These are phyloP conservation scores for Tetrastigma voinierianum DNA, from an alignment of 164 flowering plant genomes.

Conservation along the genomic window DNA sequence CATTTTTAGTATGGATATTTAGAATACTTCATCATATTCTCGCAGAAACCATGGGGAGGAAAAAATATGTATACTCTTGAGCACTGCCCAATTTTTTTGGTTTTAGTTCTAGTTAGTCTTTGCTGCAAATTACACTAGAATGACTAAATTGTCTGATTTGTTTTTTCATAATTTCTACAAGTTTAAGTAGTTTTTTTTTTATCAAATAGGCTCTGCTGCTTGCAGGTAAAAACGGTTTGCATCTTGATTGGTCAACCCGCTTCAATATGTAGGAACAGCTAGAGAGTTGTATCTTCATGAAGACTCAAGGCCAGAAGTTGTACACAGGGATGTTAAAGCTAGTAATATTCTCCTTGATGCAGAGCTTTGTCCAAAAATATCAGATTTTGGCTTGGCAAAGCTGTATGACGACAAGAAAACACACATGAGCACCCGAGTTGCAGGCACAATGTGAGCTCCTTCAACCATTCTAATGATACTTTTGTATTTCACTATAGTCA, in stretches of 20 bases:
- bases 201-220: not conserved
- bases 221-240: constrained; percentile 12
- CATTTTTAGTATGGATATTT: constrained; percentile 20
- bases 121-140: too few relatives aligned
- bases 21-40: too few relatives aligned
- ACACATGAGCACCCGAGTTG: constrained; percentile 32
- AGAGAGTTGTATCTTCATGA: constrained; percentile 33
- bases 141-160: too few relatives aligned
- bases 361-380: constrained; percentile 23
- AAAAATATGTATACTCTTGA: too few relatives aligned
- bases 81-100: too few relatives aligned
- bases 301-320: constrained; percentile 26
- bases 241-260: constrained; percentile 21
- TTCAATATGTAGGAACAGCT: constrained; percentile 26
- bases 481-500: not conserved
- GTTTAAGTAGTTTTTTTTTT: too few relatives aligned
- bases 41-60: too few relatives aligned
- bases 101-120: too few relatives aligned
- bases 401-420: constrained; percentile 32
- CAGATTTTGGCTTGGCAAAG: constrained; percentile 33
- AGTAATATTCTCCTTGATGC: constrained; percentile 29
- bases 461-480: not conserved
- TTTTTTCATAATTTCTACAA: too few relatives aligned
- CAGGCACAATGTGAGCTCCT: constrained; percentile 28
- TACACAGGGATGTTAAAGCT: constrained; percentile 33